A percentile compares a stretch with the other conserved stretches of the same genome.
Evolutionary conservation across 148 eudicot species (phyloP).

Genomic region (Amaranthus palmeri): DNA sequence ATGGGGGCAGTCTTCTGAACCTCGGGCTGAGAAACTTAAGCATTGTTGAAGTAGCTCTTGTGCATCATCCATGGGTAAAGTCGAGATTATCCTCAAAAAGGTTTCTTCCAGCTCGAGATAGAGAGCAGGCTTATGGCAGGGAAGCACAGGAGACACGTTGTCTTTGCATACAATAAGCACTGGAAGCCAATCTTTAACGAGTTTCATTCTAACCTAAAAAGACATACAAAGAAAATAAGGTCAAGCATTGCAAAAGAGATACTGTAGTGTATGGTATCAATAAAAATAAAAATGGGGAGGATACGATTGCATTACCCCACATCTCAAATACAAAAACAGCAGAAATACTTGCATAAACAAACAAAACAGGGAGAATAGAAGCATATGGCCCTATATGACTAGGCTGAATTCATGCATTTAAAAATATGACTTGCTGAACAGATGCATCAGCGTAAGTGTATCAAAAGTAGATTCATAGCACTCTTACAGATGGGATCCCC

Average conservation of each 20-base stretch:
- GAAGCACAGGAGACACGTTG: conserved; percentile 37
- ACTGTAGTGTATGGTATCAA: too few relatives aligned
- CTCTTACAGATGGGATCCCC: not conserved
- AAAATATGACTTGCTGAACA: not conserved
- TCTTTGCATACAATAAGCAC: conserved; percentile 85
- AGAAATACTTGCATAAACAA: not conserved
- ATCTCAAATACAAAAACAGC: not conserved
- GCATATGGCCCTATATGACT: too few relatives aligned
- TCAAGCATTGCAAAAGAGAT: not conserved
- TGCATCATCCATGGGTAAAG: conserved; percentile 67
- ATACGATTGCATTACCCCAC: not conserved
- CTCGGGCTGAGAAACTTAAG: conserved; percentile 82
- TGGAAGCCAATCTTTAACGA: conserved; percentile 86
- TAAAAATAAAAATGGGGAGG: not conserved
- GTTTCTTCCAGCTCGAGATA: conserved; percentile 69
- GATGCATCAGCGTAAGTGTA: not conserved
- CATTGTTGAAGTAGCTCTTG: conserved; percentile 79
- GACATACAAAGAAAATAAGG: not conserved
- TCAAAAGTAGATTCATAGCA: too few relatives aligned
- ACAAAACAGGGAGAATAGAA: not conserved
- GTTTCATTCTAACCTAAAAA: conserved; percentile 76
- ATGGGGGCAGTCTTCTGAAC: conserved; percentile 73
- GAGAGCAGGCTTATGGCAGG: conserved; percentile 41
- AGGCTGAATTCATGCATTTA: not conserved
- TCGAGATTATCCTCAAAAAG: conserved; percentile 69